Conservation (phyloP, 805 yeast genomes). For the Lipomyces kockii region DNA sequence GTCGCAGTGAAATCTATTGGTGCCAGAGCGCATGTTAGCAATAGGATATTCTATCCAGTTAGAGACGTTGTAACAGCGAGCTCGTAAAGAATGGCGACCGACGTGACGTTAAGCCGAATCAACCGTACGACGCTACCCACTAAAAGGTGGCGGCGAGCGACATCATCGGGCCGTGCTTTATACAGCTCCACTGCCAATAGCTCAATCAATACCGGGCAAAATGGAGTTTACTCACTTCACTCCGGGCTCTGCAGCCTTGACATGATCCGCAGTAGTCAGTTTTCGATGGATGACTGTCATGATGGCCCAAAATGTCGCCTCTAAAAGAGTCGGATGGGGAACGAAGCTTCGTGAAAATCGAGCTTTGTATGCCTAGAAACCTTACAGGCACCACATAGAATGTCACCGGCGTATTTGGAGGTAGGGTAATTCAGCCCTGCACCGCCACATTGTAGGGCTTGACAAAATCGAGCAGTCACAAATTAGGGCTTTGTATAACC, state of each 20-base stretch:
- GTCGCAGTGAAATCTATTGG: slow-evolving; percentile 78
- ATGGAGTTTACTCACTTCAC: slow-evolving; percentile 44
- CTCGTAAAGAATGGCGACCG: not conserved
- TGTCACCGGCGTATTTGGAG: no score
- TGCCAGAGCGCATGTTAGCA: not conserved
- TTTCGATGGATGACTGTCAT: slow-evolving; percentile 50
- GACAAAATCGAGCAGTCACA: not conserved
- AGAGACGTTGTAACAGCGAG: not conserved
- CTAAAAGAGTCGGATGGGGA: not conserved
- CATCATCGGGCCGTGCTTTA: not conserved
- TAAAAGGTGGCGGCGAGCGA: not conserved
- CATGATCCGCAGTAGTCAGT: slow-evolving; percentile 43
- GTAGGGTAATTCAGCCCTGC: not conserved
- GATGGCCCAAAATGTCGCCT: slow-evolving; percentile 1
- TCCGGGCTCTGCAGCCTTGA: slow-evolving; percentile 47
- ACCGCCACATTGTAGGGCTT: not conserved
- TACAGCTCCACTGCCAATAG: not conserved
- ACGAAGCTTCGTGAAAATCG: not conserved
- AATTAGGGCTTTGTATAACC: not conserved
- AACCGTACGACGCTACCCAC: not conserved
- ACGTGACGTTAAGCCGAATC: not conserved
- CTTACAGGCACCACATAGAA: no score
- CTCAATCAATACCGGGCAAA: not conserved
- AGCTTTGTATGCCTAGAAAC: not conserved
- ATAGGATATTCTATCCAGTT: not conserved